These are phyloP conservation scores for Rhodotorula sp. DNA, from an alignment of 1,284 basidiomycete genomes.

Conservation along the genomic window DNA sequence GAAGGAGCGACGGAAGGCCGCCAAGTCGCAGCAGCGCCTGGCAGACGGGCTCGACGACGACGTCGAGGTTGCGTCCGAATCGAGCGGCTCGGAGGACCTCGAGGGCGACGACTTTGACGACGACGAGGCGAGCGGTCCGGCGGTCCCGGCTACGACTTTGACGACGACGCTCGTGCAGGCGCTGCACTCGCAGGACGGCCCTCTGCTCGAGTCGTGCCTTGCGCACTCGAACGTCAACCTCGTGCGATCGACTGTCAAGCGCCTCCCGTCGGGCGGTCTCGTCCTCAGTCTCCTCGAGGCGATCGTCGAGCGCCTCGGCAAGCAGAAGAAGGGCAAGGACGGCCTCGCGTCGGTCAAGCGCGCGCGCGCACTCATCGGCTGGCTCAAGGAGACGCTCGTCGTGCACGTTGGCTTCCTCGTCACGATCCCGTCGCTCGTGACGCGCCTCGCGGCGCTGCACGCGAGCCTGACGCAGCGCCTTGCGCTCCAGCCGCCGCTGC, in stretches of 20 bases:
- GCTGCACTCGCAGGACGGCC: constrained; percentile 88
- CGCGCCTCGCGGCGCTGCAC: constrained; percentile 64
- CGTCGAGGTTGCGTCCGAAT: constrained; percentile 33
- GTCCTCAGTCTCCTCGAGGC: constrained; percentile 83
- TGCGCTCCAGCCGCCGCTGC: constrained; percentile 49
- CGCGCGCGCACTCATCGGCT: constrained; percentile 82
- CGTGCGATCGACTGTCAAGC: constrained; percentile 83
- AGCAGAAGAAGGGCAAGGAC: constrained; percentile 72
- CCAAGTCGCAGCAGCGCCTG: constrained; percentile 32
- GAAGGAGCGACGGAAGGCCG: constrained; percentile 48
- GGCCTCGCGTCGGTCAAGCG: constrained; percentile 65
- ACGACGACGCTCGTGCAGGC: constrained; percentile 95
- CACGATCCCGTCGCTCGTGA: constrained; percentile 57
- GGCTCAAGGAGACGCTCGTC: constrained; percentile 84
- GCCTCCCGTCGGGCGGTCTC: constrained; percentile 78
- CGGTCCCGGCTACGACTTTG: constrained; percentile 80
- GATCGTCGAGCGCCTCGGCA: constrained; percentile 82
- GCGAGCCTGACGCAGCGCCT: constrained; percentile 71
- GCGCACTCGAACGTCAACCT: constrained; percentile 75
- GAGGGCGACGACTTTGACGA: constrained; percentile 18
- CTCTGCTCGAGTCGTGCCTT: constrained; percentile 84
- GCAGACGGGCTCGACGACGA: constrained; percentile 44
- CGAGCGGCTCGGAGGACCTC: constrained; percentile 15
- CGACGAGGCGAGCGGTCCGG: constrained; percentile 41
- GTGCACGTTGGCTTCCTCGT: constrained; percentile 91